Evolutionary conservation across 163 green algal species (phyloP).

Genomic region (Chlamydomonas reinhardtii): DNA sequence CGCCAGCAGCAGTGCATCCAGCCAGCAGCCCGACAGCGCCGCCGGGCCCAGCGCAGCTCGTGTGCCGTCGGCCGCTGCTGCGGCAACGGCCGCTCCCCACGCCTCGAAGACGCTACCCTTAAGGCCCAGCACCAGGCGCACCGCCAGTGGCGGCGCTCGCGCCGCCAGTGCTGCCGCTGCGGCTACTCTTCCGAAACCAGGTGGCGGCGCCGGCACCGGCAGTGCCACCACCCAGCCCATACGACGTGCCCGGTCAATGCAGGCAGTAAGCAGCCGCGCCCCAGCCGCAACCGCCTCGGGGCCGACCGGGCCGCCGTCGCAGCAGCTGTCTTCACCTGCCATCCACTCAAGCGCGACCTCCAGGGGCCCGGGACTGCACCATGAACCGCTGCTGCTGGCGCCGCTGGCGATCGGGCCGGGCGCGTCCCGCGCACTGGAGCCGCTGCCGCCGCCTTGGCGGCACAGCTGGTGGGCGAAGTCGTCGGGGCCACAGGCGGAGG

Average conservation of each 20-base stretch:
- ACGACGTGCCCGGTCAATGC: constrained; percentile 18
- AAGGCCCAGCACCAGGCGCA: not conserved
- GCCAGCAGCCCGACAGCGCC: not conserved
- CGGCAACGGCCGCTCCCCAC: too few species aligned
- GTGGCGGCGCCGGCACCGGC: too few species aligned
- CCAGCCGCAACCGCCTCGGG: not conserved
- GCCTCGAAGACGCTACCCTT: not conserved
- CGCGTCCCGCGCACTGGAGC: too few species aligned
- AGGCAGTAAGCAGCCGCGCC: not conserved
- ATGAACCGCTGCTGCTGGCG: too few species aligned
- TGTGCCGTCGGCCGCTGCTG: too few species aligned
- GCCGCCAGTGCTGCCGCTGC: not conserved
- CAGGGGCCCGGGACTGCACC: not conserved
- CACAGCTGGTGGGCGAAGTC: constrained; percentile 18
- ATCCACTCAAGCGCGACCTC: not conserved
- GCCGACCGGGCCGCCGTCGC: not conserved
- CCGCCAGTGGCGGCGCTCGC: too few species aligned
- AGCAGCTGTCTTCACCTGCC: too few species aligned
- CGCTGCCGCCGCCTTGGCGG: not conserved
- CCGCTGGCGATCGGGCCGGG: too few species aligned
- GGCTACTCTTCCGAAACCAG: not conserved
- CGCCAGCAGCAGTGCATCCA: not conserved
- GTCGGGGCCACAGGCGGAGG: not conserved
- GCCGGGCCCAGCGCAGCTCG: not conserved
- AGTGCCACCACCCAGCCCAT: constrained; percentile 1